A percentile compares a stretch with the other conserved stretches of the same genome.
phyloP scores from a whole-genome alignment of 345 rosid species.

The Camelina hispida region DNA sequence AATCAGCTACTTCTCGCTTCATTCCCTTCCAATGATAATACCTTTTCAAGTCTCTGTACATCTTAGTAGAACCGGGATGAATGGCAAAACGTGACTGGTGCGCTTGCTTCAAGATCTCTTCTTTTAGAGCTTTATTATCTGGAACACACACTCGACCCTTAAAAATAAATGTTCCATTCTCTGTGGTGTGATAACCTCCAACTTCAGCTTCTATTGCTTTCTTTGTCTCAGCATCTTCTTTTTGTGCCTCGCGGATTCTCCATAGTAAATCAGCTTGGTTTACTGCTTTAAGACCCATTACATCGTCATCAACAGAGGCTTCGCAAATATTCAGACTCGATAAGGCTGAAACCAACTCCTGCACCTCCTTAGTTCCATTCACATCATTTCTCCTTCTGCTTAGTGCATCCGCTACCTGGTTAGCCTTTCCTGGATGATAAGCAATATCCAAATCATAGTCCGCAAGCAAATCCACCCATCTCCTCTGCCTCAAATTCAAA shows the following conservation, averaged over 20 bases:
- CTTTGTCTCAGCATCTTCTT: neutral
- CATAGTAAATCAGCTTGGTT: neutral
- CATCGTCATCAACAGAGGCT: neutral
- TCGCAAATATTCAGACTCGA: neutral
- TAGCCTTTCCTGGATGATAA: neutral
- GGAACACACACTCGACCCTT: neutral
- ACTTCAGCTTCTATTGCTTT: neutral
- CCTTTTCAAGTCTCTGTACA: neutral
- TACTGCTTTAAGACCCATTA: neutral
- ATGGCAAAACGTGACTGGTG: neutral
- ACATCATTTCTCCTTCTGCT: neutral
- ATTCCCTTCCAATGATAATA: neutral
- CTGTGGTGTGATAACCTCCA: neutral
- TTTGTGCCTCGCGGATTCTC: neutral
- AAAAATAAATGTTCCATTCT: neutral
- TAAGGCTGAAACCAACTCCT: neutral
- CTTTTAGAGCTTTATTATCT: neutral
- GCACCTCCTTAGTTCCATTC: too few relatives aligned
- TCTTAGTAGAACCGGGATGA: neutral
- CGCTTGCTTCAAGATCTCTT: neutral
- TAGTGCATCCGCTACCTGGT: neutral
- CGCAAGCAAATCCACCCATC: neutral
- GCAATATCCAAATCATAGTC: neutral
- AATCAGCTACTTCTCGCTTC: neutral
- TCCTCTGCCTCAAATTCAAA: neutral